phyloP scores from a whole-genome alignment of 306 rosid genomes.

The Sicyos baderoa region DNA sequence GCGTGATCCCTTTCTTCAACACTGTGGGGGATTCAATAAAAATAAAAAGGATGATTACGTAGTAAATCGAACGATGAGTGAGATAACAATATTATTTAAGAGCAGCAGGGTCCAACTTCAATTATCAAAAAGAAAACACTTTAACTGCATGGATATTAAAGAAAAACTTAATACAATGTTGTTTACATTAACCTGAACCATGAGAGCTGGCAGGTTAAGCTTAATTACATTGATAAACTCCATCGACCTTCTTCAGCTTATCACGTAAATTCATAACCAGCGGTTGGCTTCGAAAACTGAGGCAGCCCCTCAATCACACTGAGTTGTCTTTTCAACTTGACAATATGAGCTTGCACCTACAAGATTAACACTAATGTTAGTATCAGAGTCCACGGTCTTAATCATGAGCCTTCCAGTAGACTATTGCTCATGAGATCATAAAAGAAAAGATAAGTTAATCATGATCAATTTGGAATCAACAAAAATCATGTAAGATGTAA shows the following conservation, averaged over 20 bases:
- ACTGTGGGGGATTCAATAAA: too few species aligned
- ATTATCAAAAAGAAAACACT: background rate
- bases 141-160: conserved; percentile 3
- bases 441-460: background rate
- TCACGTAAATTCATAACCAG: conserved; percentile 44
- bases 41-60: background rate
- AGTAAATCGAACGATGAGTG: background rate
- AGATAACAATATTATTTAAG: background rate
- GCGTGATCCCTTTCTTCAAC: too few species aligned
- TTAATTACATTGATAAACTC: conserved; percentile 8
- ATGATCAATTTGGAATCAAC: background rate
- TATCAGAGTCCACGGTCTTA: conserved; percentile 12
- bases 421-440: background rate
- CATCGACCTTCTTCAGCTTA: background rate
- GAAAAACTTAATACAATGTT: background rate
- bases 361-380: conserved; percentile 22
- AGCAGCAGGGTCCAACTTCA: background rate
- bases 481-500: background rate
- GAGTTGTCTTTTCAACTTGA: conserved; percentile 71
- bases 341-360: conserved; percentile 91
- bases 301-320: conserved; percentile 71
- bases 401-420: conserved; percentile 2
- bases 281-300: conserved; percentile 54
- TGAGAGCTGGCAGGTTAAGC: conserved; percentile 5
- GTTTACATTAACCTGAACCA: conserved; percentile 14